Conservation (phyloP, 176 grass and related monocot species). For the Rhynchospora breviuscula region DNA sequence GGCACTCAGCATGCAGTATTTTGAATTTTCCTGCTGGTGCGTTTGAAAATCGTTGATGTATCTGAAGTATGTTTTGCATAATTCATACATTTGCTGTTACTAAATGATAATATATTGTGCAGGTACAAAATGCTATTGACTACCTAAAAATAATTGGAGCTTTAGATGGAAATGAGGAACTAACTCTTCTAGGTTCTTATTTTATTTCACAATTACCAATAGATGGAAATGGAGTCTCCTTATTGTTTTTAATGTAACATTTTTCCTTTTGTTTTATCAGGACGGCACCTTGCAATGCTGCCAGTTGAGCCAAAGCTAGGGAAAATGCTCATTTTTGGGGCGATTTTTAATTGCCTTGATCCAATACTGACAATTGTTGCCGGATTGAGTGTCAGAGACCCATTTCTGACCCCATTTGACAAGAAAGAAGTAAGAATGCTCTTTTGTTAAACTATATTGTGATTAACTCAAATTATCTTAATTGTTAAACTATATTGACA, state of each 20-base stretch:
- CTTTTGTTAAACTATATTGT: slow-evolving; percentile 24
- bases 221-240: slow-evolving; percentile 1
- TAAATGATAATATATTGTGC: slow-evolving; percentile 27
- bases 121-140: slow-evolving; percentile 98
- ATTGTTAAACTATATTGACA: slow-evolving; percentile 3
- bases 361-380: slow-evolving; percentile 90
- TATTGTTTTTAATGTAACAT: background rate
- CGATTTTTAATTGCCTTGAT: slow-evolving; percentile 96
- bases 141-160: slow-evolving; percentile 97
- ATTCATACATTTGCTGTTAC: background rate
- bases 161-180: slow-evolving; percentile 88
- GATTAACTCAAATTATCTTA: background rate
- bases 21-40: background rate
- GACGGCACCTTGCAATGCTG: slow-evolving; percentile 87
- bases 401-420: slow-evolving; percentile 92
- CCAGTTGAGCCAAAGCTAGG: slow-evolving; percentile 96
- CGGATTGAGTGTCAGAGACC: slow-evolving; percentile 90
- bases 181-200: slow-evolving; percentile 73
- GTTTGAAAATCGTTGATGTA: background rate
- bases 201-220: slow-evolving; percentile 20
- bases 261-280: slow-evolving; percentile 41
- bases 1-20: background rate
- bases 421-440: slow-evolving; percentile 86
- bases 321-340: slow-evolving; percentile 96
- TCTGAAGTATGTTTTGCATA: slow-evolving; percentile 13